Percentiles rank a stretch among this genome's conserved stretches.
These are phyloP conservation scores for Geum urbanum DNA, from an alignment of 306 rosid species.

Conservation along the genomic window DNA sequence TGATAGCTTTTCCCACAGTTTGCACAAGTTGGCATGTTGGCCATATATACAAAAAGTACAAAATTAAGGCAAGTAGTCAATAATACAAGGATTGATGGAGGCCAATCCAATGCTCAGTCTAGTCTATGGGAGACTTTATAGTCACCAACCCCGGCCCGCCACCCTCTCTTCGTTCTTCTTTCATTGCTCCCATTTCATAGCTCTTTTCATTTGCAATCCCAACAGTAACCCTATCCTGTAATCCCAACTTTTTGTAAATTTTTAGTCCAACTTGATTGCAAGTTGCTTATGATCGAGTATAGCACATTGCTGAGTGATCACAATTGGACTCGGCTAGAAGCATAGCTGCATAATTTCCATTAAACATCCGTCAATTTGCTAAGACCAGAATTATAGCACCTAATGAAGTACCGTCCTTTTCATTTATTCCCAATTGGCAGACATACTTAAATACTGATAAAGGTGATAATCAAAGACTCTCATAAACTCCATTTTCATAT, in stretches of 20 bases:
- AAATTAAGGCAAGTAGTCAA: neutral
- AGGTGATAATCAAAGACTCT: too few species aligned
- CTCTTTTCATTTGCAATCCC: neutral
- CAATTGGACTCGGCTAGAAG: neutral
- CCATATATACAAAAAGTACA: neutral
- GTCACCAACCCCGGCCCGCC: neutral
- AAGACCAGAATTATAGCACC: too few species aligned
- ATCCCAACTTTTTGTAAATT: neutral
- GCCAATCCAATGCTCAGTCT: neutral
- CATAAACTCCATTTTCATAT: too few species aligned
- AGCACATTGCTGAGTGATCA: neutral
- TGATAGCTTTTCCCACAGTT: neutral
- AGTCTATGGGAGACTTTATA: slow-evolving; percentile 5
- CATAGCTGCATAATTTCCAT: neutral
- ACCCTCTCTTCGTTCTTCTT: neutral
- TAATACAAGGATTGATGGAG: neutral
- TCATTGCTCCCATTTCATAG: slow-evolving; percentile 6
- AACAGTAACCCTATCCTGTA: too few species aligned
- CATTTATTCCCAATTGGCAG: too few species aligned
- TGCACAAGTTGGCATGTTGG: neutral
- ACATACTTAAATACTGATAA: too few species aligned
- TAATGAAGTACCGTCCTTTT: too few species aligned
- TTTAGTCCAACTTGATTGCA: slow-evolving; percentile 11
- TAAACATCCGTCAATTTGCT: slow-evolving; percentile 1
- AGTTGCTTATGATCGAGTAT: neutral